Evolutionary conservation across 352 stramenopile species (phyloP), one percentile per base, ranked within the genome.

Genomic region (Globisporangium echinulatum): DNA sequence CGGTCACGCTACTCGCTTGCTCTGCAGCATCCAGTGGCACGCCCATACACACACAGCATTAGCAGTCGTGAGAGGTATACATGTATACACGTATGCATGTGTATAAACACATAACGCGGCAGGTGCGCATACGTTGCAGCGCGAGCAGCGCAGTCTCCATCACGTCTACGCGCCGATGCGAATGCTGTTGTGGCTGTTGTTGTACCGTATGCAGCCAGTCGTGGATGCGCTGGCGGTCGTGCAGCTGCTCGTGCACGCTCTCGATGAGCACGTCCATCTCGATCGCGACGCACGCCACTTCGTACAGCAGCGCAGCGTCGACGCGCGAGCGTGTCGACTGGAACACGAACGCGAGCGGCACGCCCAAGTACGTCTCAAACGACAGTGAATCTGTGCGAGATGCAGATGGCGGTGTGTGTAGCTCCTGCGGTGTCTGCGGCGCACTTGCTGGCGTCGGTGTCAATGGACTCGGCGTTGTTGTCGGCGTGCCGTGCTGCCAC

Each of bases 261-360:
- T 66, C 61, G 9, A 66, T 17, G 17, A 80, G 56, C 15, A 65
- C 58, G 43, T 80, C 72, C 62, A 78, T 70, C 61, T 77, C 72
- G 14, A 67, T 59, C n/a, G 67, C 67, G 13, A 67, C 39, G 10
- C 52, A 49, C 17, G 64, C 38, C 4, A 79, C 46, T n/a, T 79
- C 71, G 5, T 70, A 64, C 0, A 74, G 56, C 51, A 74, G 33
- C 40, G 66, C 60, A 7, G 60, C 43, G 36, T 77, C 69, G 0
- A 63, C 62, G 3, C 58, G 58, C 36, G 50, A 70, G 38, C 61
- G 60, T 38, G 56, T 56, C 40, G 62, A 54, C 25, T 54, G 56
- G 6, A 62, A 54, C 11, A 72, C 6, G 33, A 71, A 74, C 14
- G 52, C 60, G 10, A 47, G 61, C 0, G 66, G 66, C 19, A 77